Conservation (phyloP, 768 basidiomycete species). For the Ramaria sp. region DNA sequence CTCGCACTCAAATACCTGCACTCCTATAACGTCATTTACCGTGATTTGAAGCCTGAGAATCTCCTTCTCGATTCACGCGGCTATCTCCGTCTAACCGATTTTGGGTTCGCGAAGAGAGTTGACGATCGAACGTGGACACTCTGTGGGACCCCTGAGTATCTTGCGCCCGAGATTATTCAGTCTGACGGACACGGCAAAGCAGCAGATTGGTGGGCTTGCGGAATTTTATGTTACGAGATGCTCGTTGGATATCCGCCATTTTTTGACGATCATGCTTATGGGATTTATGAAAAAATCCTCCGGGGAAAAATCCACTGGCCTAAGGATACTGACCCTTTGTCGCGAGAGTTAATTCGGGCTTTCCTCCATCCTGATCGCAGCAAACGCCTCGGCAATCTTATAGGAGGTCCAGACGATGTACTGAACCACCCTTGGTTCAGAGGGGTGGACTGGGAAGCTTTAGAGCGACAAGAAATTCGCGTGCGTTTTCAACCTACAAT, state of each 20-base stretch:
- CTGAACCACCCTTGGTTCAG: constrained; percentile 91
- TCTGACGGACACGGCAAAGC: constrained; percentile 97
- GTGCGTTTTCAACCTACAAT: constrained; percentile 30
- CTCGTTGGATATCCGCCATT: constrained; percentile 98
- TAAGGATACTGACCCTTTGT: constrained; percentile 78
- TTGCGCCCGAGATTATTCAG: constrained; percentile 97
- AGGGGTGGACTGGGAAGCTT: constrained; percentile 86
- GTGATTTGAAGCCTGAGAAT: constrained; percentile 98
- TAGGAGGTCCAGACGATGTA: constrained; percentile 84
- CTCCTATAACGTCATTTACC: constrained; percentile 95
- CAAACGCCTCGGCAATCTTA: constrained; percentile 87
- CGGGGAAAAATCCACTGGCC: constrained; percentile 86
- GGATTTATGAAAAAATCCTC: constrained; percentile 97
- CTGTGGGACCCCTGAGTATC: constrained; percentile 92
- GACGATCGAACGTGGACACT: constrained; percentile 97
- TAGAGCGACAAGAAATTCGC: constrained; percentile 78
- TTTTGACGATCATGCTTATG: constrained; percentile 95
- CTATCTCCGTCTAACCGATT: constrained; percentile 92
- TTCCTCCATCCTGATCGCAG: constrained; percentile 89
- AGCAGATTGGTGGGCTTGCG: constrained; percentile 99
- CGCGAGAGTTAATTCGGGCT: constrained; percentile 77
- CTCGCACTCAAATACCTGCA: constrained; percentile 93
- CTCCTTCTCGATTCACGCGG: constrained; percentile 90
- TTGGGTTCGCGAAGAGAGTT: constrained; percentile 96
- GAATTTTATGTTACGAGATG: constrained; percentile 97